Evolutionary conservation across 202 grass and related monocot species (phyloP).

Genomic region (Carex arenaria): DNA sequence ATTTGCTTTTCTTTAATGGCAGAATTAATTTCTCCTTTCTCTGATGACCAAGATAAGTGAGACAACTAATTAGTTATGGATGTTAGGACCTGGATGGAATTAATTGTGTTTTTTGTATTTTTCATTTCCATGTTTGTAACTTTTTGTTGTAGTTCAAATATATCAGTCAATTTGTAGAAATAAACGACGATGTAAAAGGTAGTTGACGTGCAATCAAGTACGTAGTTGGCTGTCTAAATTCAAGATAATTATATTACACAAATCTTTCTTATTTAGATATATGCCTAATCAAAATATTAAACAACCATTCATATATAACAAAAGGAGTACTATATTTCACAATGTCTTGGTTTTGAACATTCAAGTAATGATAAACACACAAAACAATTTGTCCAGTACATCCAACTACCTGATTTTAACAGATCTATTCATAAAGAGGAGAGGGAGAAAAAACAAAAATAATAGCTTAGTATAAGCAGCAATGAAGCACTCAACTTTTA

Average conservation of each 20-base stretch:
- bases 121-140: background rate
- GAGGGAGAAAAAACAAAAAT: background rate
- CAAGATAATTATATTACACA: background rate
- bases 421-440: background rate
- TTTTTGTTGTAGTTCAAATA: background rate
- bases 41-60: background rate
- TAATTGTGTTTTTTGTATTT: background rate
- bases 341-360: background rate
- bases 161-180: background rate
- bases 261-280: background rate
- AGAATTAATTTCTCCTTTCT: background rate
- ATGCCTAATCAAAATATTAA: background rate
- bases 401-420: background rate
- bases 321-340: background rate
- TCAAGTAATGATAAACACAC: background rate
- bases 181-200: too few species aligned
- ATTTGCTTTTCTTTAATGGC: background rate
- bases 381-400: background rate
- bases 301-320: background rate
- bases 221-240: background rate
- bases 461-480: slow-evolving; percentile 11
- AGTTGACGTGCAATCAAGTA: background rate
- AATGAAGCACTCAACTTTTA: background rate
- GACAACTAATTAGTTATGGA: background rate
- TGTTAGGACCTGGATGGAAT: background rate